Conservation (phyloP, 2,329 filamentous ascomycete genomes). For the Alternaria brassicae region DNA sequence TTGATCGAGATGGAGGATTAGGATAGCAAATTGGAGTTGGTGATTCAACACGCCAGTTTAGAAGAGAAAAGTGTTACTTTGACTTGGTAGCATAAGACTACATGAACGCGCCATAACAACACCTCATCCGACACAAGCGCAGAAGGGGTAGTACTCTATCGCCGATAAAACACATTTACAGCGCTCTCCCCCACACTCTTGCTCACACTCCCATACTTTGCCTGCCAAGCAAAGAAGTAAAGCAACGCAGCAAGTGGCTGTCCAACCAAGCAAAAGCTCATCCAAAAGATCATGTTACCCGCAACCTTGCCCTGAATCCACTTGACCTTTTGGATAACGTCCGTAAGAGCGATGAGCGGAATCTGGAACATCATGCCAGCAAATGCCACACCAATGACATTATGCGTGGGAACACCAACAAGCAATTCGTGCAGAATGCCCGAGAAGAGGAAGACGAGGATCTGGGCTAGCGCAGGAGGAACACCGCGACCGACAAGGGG, state of each 20-base stretch:
- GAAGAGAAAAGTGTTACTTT: neutral
- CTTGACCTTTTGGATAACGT: slow-evolving; percentile 78
- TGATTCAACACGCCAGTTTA: neutral
- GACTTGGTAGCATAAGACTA: neutral
- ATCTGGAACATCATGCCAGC: slow-evolving; percentile 93
- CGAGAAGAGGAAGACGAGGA: slow-evolving; percentile 86
- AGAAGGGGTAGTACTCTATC: slow-evolving; percentile 12
- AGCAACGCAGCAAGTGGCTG: slow-evolving; percentile 90
- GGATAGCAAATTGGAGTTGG: neutral
- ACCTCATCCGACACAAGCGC: neutral
- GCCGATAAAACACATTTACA: slow-evolving; percentile 30
- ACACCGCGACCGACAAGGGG: slow-evolving; percentile 87
- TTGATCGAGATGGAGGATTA: neutral
- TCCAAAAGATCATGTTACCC: slow-evolving; percentile 95
- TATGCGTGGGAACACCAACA: slow-evolving; percentile 93
- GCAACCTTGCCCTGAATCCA: slow-evolving; percentile 77
- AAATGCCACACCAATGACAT: slow-evolving; percentile 91
- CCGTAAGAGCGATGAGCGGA: slow-evolving; percentile 82
- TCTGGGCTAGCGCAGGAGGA: slow-evolving; percentile 72
- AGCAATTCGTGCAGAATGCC: slow-evolving; percentile 90
- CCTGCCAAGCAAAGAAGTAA: slow-evolving; percentile 99
- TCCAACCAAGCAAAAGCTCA: slow-evolving; percentile 93
- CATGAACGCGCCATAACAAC: neutral
- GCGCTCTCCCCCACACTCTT: slow-evolving; percentile 38
- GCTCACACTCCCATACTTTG: slow-evolving; percentile 88